Conservation (phyloP, 495 filamentous ascomycete species). For the Hypoxylon rickii region DNA sequence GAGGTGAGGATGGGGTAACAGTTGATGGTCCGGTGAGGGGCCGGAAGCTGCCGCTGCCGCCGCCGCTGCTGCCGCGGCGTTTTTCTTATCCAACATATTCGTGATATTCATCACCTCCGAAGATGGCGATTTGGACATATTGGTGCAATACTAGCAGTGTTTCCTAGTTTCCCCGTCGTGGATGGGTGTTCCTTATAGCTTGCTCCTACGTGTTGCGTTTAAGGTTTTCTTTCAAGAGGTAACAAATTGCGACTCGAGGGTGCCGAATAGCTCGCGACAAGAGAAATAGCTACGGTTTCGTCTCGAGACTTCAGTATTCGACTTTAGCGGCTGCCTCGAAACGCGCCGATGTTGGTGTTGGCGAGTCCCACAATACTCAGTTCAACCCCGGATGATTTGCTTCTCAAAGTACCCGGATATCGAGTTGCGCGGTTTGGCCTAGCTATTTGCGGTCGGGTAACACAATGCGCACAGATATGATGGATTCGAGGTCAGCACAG, state of each 20-base stretch:
- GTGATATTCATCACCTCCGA: constrained; percentile 67
- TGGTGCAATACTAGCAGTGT: too few species aligned
- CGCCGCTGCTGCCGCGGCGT: constrained; percentile 56
- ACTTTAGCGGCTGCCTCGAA: not conserved
- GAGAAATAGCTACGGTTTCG: too few species aligned
- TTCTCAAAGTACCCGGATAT: constrained; percentile 1
- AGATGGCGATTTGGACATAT: constrained; percentile 38
- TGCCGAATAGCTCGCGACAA: not conserved
- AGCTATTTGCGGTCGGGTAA: constrained; percentile 1
- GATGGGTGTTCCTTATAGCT: too few species aligned
- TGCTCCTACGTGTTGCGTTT: too few species aligned
- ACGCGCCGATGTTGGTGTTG: constrained; percentile 14
- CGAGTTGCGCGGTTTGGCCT: constrained; percentile 1
- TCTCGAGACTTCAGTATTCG: not conserved
- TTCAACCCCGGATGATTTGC: not conserved
- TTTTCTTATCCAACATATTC: constrained; percentile 69
- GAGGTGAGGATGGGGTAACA: constrained; percentile 58
- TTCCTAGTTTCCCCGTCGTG: too few species aligned
- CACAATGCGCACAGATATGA: not conserved
- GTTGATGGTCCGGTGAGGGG: constrained; percentile 56
- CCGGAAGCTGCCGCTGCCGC: constrained; percentile 26
- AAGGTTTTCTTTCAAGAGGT: too few species aligned
- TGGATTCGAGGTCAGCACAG: constrained; percentile 17
- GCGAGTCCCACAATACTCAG: not conserved
- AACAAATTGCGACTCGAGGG: too few species aligned